phyloP scores from a whole-genome alignment of 2,329 filamentous ascomycete species.

The Penicillium sp. region DNA sequence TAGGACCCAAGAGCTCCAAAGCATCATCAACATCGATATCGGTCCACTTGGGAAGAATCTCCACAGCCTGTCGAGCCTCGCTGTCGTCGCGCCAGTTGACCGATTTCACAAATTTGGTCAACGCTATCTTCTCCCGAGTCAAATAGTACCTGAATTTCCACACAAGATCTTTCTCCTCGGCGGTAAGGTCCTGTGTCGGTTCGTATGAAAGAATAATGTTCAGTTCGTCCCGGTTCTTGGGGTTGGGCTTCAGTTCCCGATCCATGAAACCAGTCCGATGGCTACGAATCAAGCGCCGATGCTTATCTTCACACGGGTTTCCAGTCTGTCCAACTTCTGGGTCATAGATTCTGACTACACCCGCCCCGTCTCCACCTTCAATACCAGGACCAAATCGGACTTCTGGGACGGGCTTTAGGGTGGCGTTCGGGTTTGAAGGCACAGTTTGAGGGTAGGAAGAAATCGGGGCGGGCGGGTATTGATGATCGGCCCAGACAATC shows the following conservation, averaged over 20 bases:
- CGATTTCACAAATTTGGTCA: conserved; percentile 98
- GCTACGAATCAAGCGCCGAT: conserved; percentile 85
- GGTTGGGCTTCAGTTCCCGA: conserved; percentile 92
- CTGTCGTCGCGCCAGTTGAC: conserved; percentile 87
- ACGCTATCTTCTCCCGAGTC: conserved; percentile 82
- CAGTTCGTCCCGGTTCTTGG: conserved; percentile 90
- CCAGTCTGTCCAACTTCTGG: conserved; percentile 85
- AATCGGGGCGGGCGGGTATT: conserved; percentile 82
- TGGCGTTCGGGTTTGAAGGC: conserved; percentile 65
- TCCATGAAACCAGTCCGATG: conserved; percentile 92
- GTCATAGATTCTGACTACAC: conserved; percentile 82
- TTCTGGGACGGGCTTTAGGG: conserved; percentile 78
- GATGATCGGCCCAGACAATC: conserved; percentile 89
- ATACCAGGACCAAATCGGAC: conserved; percentile 90
- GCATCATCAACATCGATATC: conserved; percentile 97
- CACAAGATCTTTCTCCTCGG: conserved; percentile 91
- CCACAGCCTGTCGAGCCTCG: conserved; percentile 85
- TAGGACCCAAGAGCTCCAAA: conserved; percentile 86
- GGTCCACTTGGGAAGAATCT: conserved; percentile 88
- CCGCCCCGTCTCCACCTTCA: conserved; percentile 60
- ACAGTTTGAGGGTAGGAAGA: conserved; percentile 69
- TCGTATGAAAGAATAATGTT: conserved; percentile 90
- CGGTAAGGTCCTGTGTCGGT: conserved; percentile 80
- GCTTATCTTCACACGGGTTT: conserved; percentile 94
- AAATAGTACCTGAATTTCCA: conserved; percentile 98